Evolutionary conservation across 805 yeast genomes (phyloP), one percentile per base, ranked within the genome.

Genomic region (Wickerhamiella brachini): DNA sequence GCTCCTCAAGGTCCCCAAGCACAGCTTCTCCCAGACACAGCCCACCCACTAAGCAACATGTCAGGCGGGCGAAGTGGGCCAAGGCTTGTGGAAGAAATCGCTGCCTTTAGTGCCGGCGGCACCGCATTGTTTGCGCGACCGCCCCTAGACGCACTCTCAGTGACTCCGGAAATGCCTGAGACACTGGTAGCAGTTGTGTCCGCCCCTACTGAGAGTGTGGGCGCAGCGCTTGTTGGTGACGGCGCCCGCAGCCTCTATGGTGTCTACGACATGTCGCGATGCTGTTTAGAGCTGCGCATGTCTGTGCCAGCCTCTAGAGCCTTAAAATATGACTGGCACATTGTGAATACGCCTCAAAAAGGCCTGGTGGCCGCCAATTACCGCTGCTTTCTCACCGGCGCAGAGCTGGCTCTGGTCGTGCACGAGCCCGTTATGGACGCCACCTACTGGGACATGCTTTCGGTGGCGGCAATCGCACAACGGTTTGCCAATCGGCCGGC

Each of bases 391-490:
- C 29, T 41, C 17, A 58, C 65, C 8, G 55, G 53, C 39, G 51
- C 56, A 20, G 38, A 29, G 42, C 56, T 63, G 29, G 48, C 29
- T 1, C 23, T 65, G 13, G 49, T 49, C 22, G 31, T 62, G 2
- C 51, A 56, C 17, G 54, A 59, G 13, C 63, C 67, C 2, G 65
- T 59, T 54, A 74, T 86, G 54, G 54, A 69, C 5, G 55, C 57
- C 1, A 71, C 69, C 0, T 83, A 81, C 48, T 64, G 76, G 34
- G 61, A 60, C 3, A 71, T 75, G 13, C 75, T 76, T 54, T 75
- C 76, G 31, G 65, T 68, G 3, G 74, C 69, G 1, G 70, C 70
- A 15, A 81, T 87, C 45, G 70, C 69, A 47, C 61, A 65, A 6
- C 70, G 95, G 24, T 26, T 45, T 17, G 38, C 29, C 20, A 5